Evolutionary conservation across 768 basidiomycete species (phyloP), one percentile per base, ranked within the genome.

Genomic region (Hygrophorus pudorinus): DNA sequence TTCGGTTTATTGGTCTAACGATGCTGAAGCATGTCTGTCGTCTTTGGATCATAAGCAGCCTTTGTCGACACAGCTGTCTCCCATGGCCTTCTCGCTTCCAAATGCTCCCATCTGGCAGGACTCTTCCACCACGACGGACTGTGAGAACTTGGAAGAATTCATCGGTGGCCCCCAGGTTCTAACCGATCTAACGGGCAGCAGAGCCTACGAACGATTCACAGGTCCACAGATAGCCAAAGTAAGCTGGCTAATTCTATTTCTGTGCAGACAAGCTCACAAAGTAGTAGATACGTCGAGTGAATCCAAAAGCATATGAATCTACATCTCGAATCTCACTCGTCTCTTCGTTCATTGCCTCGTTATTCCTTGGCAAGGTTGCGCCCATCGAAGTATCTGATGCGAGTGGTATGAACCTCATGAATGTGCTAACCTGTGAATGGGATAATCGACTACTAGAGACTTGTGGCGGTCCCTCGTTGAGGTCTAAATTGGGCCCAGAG

Each of bases 41-140:
- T 63, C 62, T 2, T 68, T 89, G 44, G 70, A 81, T 56, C 52
- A 78, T 0, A 48, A 57, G 7, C 62, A 70, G 42, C 57, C 73
- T 1, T 64, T 90, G 7, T 64, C 65, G 8, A 68, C 72, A 2
- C 85, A 89, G 51, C 64, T 91, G 30, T 62, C 65, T 14, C 76
- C 73, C 0, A 58, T 55, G 6, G 86, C 86, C 2, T 89, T 91
- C 59, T 78, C 85, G 5, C 62, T 78, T 10, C 67, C 67, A 1
- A 70, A 70, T 49, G 75, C 82, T 3, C 87, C 88, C 8, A 91
- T 91, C 55, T 93, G 90, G 89, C 88, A 92, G 59, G 90, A 92
- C 60, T 87, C 86, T 1, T 89, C 86, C 0, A 91, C 88, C 0
- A 81, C 78, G 0, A 61, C 64, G 34, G 86, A 91, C 52, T 92